Evolutionary conservation across 345 rosid species (phyloP).

Genomic region (Acer negundo): DNA sequence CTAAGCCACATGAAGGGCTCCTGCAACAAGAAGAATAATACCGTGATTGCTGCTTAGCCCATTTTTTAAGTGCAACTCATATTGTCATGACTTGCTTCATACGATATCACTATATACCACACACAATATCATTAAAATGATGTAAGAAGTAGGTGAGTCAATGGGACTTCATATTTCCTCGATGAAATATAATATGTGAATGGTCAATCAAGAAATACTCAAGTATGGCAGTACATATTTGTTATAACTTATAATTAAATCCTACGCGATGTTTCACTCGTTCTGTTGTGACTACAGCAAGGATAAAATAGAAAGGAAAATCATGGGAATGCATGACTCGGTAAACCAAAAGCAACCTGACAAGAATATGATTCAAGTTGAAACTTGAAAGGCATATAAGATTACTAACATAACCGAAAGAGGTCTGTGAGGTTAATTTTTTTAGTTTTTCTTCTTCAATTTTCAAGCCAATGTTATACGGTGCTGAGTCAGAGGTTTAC

Average conservation of each 20-base stretch:
- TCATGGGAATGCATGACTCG: not conserved
- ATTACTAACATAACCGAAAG: not conserved
- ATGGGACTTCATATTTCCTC: not conserved
- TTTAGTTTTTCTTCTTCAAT: not conserved
- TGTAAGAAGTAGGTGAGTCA: not conserved
- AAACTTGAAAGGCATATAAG: not conserved
- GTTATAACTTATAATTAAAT: no score
- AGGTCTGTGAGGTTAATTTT: not conserved
- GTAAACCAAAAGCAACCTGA: not conserved
- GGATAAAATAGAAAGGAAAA: no score
- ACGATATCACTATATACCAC: not conserved
- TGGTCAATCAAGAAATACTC: not conserved
- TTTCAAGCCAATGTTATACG: not conserved
- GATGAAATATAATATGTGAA: not conserved
- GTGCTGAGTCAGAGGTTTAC: not conserved
- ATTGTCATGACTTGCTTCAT: not conserved
- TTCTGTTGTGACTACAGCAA: not conserved
- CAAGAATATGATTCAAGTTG: not conserved
- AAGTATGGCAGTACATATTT: not conserved
- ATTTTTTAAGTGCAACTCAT: not conserved
- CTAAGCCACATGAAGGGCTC: constrained; percentile 22
- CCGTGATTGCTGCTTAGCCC: not conserved
- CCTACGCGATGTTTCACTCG: not conserved
- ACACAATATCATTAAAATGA: not conserved
- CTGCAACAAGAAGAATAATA: constrained; percentile 29